These are phyloP conservation scores for Cercospora canescens DNA, from an alignment of 2,329 filamentous ascomycete species.

Conservation along the genomic window DNA sequence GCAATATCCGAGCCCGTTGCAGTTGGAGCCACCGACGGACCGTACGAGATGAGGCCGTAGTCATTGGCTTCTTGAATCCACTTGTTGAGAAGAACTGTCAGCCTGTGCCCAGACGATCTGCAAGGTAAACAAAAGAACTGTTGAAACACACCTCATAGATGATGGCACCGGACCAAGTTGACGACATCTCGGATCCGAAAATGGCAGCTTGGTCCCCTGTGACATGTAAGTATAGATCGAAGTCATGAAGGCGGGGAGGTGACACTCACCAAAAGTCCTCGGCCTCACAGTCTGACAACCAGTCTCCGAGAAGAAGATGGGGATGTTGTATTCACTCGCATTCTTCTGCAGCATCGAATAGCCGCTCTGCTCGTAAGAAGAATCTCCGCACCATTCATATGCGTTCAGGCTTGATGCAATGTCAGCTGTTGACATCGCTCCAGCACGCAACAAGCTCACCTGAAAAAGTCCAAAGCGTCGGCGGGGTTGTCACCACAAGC, in stretches of 20 bases:
- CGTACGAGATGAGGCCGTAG: constrained; percentile 79
- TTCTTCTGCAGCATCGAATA: constrained; percentile 69
- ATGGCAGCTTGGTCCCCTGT: constrained; percentile 70
- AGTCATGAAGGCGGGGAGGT: background rate
- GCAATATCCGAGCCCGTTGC: constrained; percentile 41
- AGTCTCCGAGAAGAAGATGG: constrained; percentile 87
- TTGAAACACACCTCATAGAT: too few species aligned
- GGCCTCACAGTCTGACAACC: constrained; percentile 71
- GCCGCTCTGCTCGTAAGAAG: constrained; percentile 54
- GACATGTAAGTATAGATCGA: background rate
- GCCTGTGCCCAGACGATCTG: too few species aligned
- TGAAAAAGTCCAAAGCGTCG: constrained; percentile 79
- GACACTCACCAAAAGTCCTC: constrained; percentile 54
- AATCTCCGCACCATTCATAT: constrained; percentile 31
- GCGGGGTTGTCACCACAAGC: constrained; percentile 71
- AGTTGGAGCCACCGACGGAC: constrained; percentile 55
- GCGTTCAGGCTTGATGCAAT: constrained; percentile 64
- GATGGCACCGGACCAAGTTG: constrained; percentile 72
- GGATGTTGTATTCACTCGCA: constrained; percentile 72
- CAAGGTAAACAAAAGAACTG: too few species aligned
- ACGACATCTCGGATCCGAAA: constrained; percentile 71
- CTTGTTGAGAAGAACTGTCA: too few species aligned
- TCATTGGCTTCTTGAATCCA: constrained; percentile 84
- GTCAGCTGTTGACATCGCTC: background rate
- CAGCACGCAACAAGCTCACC: background rate